Evolutionary conservation across 257 asterid species (phyloP).

Genomic region (Agastache rugosa): DNA sequence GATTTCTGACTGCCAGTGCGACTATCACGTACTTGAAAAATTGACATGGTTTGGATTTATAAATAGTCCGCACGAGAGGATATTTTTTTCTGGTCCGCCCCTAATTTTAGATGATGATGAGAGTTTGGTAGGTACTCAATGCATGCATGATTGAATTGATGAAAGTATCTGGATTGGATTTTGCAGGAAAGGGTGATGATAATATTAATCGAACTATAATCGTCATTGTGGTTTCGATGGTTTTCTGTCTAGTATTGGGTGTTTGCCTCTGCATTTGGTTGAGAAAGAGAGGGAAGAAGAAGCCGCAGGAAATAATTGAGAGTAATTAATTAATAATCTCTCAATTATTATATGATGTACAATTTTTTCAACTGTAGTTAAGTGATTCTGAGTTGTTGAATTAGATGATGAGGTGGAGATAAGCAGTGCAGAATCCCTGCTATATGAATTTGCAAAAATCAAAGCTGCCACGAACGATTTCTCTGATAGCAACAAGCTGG

Average conservation of each 20-base stretch:
- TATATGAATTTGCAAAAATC: conserved; percentile 32
- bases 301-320: neutral
- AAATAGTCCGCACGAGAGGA: too few species aligned
- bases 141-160: neutral
- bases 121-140: too few species aligned
- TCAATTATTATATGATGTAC: neutral
- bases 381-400: neutral
- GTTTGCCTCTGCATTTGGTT: conserved; percentile 1
- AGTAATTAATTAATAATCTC: neutral
- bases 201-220: conserved; percentile 2
- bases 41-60: too few species aligned
- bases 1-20: too few species aligned
- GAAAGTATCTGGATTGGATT: neutral
- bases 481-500: conserved; percentile 36
- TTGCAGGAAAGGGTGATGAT: conserved; percentile 27
- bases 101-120: too few species aligned
- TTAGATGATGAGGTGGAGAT: conserved; percentile 25
- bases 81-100: too few species aligned
- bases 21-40: too few species aligned
- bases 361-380: neutral
- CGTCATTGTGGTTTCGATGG: conserved; percentile 23
- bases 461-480: conserved; percentile 40
- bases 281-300: conserved; percentile 19
- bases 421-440: conserved; percentile 27
- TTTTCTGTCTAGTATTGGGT: neutral